Evolutionary conservation across 1,284 basidiomycete genomes (phyloP), one percentile per base, ranked within the genome.

Genomic region (Cystobasidium slooffiae): DNA sequence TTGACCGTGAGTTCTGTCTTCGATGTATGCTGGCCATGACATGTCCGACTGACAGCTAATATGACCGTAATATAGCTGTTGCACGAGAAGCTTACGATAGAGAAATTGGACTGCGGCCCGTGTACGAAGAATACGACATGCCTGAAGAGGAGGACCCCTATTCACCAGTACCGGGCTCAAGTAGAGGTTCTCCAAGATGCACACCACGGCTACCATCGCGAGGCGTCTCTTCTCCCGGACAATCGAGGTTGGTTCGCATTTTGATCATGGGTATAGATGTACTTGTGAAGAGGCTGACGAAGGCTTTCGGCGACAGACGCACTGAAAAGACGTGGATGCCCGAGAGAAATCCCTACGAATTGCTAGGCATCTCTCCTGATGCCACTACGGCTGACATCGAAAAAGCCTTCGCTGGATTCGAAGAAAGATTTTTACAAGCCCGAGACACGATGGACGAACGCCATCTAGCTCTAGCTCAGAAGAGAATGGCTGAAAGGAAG

Each of bases 1-100:
- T 41, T 5, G 44, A 68, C 37, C 53, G 66, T 68, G 22, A 46
- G 66, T 67, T 8, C 6, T 31, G 31, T n/a, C 47, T 66, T 16
- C 10, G n/a, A 12, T 22, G 14, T 31, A 46, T 12, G 41, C 7
- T 14, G 20, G 1, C n/a, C n/a, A 31, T 31, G 31, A 31, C 5
- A 31, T 31, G 31, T 31, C 31, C 31, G 5, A 31, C 31, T 31
- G 31, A 31, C 31, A 5, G 1, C 5, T 31, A 8, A 44, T 47
- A 22, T 20, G 1, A 22, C 39, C 59, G 44, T 56, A 12, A 20
- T 4, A 16, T 43, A 63, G 61, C 61, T 47, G 7, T 39, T n/a
- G 10, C 18, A 47, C 61, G 61, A 12, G 14, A 56, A 22, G 16
- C 16, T 7, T 56, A 56, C 22, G 53, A 56, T 56, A 31, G 31